Conservation (phyloP, 352 stramenopile species). For the Phytophthora vignae region DNA sequence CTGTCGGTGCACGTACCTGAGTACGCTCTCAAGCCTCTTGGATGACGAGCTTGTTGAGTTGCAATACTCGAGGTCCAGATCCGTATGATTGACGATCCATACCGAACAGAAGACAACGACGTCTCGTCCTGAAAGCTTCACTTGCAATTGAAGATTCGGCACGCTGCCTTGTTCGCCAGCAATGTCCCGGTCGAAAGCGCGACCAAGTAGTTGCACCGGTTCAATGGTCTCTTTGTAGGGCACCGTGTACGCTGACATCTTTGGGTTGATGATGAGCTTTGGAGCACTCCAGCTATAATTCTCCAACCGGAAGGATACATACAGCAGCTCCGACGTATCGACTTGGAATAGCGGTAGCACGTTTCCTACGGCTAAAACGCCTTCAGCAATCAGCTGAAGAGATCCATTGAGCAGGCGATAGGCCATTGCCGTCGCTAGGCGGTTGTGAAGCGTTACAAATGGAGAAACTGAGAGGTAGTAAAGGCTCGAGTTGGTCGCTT, state of each 20-base stretch:
- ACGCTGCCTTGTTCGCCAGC: slow-evolving; percentile 78
- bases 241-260: slow-evolving; percentile 66
- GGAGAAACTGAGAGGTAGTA: slow-evolving; percentile 87
- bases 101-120: slow-evolving; percentile 89
- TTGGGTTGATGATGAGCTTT: slow-evolving; percentile 83
- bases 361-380: slow-evolving; percentile 84
- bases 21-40: slow-evolving; percentile 69
- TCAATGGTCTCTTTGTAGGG: slow-evolving; percentile 87
- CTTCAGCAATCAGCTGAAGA: slow-evolving; percentile 87
- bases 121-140: slow-evolving; percentile 83
- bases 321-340: slow-evolving; percentile 67
- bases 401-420: slow-evolving; percentile 87
- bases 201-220: slow-evolving; percentile 70
- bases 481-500: slow-evolving; percentile 87
- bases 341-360: slow-evolving; percentile 88
- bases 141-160: slow-evolving; percentile 82
- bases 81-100: slow-evolving; percentile 91
- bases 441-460: slow-evolving; percentile 88
- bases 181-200: slow-evolving; percentile 74
- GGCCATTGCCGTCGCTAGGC: slow-evolving; percentile 80
- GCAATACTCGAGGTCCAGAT: slow-evolving; percentile 88
- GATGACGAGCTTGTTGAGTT: slow-evolving; percentile 82
- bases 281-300: slow-evolving; percentile 91
- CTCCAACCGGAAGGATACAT: slow-evolving; percentile 86
- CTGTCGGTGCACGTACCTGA: slow-evolving; percentile 79